These are phyloP conservation scores for Tetradesmus lagerheimii DNA, from an alignment of 139 green algal genomes.

Conservation along the genomic window DNA sequence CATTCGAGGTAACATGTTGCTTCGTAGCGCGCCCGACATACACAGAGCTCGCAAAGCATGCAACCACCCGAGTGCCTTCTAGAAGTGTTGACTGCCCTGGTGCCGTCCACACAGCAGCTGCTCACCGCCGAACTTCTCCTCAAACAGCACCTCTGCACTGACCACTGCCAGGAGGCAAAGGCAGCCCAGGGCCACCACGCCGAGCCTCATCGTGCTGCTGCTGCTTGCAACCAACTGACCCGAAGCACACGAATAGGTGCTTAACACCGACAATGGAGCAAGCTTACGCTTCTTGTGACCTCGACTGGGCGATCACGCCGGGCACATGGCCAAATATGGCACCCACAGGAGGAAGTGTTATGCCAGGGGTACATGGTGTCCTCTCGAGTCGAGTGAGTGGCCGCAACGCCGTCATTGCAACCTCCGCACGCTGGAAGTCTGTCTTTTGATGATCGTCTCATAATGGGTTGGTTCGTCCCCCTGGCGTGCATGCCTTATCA, in stretches of 20 bases:
- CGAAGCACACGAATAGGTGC: not conserved
- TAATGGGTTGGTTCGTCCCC: not conserved
- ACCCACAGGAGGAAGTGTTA: slow-evolving; percentile 1
- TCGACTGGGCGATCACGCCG: not conserved
- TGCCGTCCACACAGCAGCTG: not conserved
- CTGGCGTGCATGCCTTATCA: too few species aligned
- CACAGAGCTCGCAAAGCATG: slow-evolving; percentile 4
- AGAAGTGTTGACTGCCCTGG: slow-evolving; percentile 11
- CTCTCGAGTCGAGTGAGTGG: not conserved
- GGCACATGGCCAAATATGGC: not conserved
- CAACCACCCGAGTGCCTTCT: not conserved
- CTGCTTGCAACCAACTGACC: not conserved
- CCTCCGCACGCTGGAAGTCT: not conserved
- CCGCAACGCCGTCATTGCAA: not conserved
- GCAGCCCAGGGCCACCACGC: not conserved
- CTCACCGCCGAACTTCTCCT: slow-evolving; percentile 84
- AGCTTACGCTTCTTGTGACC: not conserved
- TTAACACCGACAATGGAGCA: not conserved
- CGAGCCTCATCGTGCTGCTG: not conserved
- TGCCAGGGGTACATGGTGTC: not conserved
- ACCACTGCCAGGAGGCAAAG: not conserved
- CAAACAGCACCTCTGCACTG: slow-evolving; percentile 74
- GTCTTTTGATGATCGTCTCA: not conserved
- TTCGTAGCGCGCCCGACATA: not conserved
- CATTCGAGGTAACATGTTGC: not conserved